Evolutionary conservation across 2,329 filamentous ascomycete genomes (phyloP).

Genomic region (Epicoccum nigrum): DNA sequence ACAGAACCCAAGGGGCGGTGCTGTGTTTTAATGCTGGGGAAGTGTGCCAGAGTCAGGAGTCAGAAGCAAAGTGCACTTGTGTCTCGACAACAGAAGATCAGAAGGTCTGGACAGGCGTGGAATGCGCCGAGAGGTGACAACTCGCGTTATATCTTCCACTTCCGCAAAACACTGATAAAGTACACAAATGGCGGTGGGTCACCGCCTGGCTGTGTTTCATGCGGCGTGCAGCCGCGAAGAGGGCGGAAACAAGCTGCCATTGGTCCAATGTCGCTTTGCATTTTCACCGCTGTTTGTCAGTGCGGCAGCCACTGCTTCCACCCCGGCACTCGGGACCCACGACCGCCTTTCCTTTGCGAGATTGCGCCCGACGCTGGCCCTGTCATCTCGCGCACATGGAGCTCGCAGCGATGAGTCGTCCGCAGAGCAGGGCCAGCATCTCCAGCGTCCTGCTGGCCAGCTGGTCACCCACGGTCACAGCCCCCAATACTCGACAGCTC

Average conservation of each 20-base stretch:
- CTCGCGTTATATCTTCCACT: constrained; percentile 41
- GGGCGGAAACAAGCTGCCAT: constrained; percentile 22
- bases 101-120: constrained; percentile 30
- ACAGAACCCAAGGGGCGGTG: constrained; percentile 17
- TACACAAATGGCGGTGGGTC: constrained; percentile 31
- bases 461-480: constrained; percentile 11
- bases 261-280: constrained; percentile 23
- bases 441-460: constrained; percentile 23
- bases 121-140: constrained; percentile 33
- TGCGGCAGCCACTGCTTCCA: constrained; percentile 28
- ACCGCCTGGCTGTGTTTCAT: constrained; percentile 36
- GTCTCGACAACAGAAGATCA: constrained; percentile 33
- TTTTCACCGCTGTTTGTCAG: constrained; percentile 36
- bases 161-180: constrained; percentile 18
- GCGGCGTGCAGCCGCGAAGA: constrained; percentile 40
- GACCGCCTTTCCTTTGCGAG: constrained; percentile 34
- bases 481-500: constrained; percentile 7
- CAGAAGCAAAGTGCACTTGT: constrained; percentile 41
- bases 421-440: constrained; percentile 22
- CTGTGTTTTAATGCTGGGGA: constrained; percentile 14
- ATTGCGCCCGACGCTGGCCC: constrained; percentile 24
- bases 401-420: constrained; percentile 37
- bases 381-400: constrained; percentile 25
- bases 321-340: constrained; percentile 34
- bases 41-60: constrained; percentile 37